phyloP scores from a whole-genome alignment of 495 filamentous ascomycete genomes.

The Aspergillus bertholletiae region DNA sequence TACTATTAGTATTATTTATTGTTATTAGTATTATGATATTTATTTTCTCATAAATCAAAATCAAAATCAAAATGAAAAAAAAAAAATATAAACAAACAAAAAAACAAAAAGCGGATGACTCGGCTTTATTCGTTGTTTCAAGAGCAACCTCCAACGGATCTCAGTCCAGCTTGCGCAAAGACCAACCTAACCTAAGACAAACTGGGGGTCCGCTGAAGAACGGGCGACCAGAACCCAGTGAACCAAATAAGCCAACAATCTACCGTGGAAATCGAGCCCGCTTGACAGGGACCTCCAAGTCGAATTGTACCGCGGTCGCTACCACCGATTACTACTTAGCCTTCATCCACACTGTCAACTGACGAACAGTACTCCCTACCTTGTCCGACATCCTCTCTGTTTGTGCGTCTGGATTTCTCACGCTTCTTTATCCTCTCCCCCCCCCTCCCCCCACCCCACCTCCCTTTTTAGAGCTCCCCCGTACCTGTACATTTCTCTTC shows the following conservation, averaged over 20 bases:
- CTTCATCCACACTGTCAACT: background rate
- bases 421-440: background rate
- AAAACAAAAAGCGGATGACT: too few relatives aligned
- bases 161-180: slow-evolving; percentile 3
- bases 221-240: background rate
- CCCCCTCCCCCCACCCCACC: background rate
- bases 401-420: background rate
- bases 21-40: too few relatives aligned
- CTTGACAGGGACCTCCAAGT: slow-evolving; percentile 6
- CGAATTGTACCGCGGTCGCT: background rate
- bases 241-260: background rate
- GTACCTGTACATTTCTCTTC: background rate
- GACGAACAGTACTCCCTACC: background rate
- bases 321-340: background rate
- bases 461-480: background rate
- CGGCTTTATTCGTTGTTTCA: background rate
- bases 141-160: background rate
- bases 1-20: too few relatives aligned
- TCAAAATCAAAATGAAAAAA: too few relatives aligned
- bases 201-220: slow-evolving; percentile 3
- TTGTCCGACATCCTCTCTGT: background rate
- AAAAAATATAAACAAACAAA: too few relatives aligned
- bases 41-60: too few relatives aligned
- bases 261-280: background rate
- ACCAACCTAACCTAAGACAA: slow-evolving; percentile 3